Conservation (phyloP, 441 rosid genomes). For the Rhodomyrtus psidioides region DNA sequence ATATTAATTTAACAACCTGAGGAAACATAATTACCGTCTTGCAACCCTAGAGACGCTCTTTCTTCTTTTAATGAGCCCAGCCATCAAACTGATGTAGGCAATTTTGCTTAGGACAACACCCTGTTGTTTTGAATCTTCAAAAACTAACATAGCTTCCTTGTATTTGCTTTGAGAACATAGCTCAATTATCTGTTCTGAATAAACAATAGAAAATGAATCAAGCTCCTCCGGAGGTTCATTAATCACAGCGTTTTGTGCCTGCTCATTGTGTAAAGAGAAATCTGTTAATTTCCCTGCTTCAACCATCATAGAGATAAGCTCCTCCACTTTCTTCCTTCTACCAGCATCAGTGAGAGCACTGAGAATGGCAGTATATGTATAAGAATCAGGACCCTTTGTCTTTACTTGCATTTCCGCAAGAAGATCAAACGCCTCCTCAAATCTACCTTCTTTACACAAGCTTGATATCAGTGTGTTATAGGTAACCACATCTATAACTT, state of each 20-base stretch:
- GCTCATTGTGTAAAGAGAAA: slow-evolving; percentile 15
- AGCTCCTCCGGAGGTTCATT: slow-evolving; percentile 24
- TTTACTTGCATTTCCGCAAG: slow-evolving; percentile 60
- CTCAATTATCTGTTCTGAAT: slow-evolving; percentile 53
- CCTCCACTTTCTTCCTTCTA: slow-evolving; percentile 49
- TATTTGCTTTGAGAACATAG: slow-evolving; percentile 56
- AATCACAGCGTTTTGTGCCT: slow-evolving; percentile 1
- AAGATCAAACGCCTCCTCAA: slow-evolving; percentile 67
- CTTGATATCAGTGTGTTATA: slow-evolving; percentile 75
- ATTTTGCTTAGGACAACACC: slow-evolving; percentile 31
- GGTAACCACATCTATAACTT: slow-evolving; percentile 50
- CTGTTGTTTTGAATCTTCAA: slow-evolving; percentile 28
- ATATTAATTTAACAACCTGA: neutral
- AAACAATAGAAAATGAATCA: slow-evolving; percentile 26
- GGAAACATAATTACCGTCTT: neutral
- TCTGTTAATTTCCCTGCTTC: slow-evolving; percentile 30
- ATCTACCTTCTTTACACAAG: slow-evolving; percentile 56
- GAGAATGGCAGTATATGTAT: slow-evolving; percentile 53
- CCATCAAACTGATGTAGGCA: slow-evolving; percentile 37
- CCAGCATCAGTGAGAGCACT: slow-evolving; percentile 46
- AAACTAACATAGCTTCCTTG: slow-evolving; percentile 45
- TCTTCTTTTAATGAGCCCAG: slow-evolving; percentile 45
- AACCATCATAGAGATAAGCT: slow-evolving; percentile 37
- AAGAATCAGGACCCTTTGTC: slow-evolving; percentile 52
- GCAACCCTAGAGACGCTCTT: slow-evolving; percentile 35